Evolutionary conservation across 768 basidiomycete species (phyloP), one percentile per base, ranked within the genome.

Genomic region (Lactarius evosmus): DNA sequence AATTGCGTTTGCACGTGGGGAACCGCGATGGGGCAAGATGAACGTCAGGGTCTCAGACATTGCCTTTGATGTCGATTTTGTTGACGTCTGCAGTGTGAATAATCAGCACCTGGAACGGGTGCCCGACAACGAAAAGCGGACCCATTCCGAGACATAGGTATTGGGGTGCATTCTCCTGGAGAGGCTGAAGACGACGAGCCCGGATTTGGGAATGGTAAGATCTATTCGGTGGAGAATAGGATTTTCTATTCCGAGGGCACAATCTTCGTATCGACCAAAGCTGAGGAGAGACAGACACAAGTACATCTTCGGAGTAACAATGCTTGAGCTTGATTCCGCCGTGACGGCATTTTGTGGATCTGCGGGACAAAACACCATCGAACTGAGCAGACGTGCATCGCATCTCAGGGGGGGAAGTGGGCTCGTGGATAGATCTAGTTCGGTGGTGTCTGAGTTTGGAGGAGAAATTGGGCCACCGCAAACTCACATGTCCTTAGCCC

Each of bases 171-270:
- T 1, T 52, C 55, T 65, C 54, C 49, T 60, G 6, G 17, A 34
- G 36, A 65, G n/a, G 33, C 64, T 49, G 61, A 75, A 78, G 1
- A 71, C 67, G 19, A 72, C 61, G 22, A 77, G 65, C 55, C 75
- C 67, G 0, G 80, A 80, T 62, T 74, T 79, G 0, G 80, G 80
- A 2, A 70, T 46, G 7, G 74, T 65, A 36, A 62, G 69, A 59
- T 78, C 80, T 76, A 61, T 41, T 60, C 27, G 59, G 29, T 32
- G n/a, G 46, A 27, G 7, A n/a, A 4, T 36, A 44, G 40, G 34
- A 25, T 46, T 52, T 36, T 61, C 41, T 27, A 56, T 40, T 29
- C 46, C 50, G 46, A 30, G 59, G 4, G 57, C 17, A 19, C 22
- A 49, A 29, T 46, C 51, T 58, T 61, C 65, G 58, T 60, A 58